Base-by-base conservation (phyloP, 148 eudicot species). In the Rhododendron williamsianum region DNA sequence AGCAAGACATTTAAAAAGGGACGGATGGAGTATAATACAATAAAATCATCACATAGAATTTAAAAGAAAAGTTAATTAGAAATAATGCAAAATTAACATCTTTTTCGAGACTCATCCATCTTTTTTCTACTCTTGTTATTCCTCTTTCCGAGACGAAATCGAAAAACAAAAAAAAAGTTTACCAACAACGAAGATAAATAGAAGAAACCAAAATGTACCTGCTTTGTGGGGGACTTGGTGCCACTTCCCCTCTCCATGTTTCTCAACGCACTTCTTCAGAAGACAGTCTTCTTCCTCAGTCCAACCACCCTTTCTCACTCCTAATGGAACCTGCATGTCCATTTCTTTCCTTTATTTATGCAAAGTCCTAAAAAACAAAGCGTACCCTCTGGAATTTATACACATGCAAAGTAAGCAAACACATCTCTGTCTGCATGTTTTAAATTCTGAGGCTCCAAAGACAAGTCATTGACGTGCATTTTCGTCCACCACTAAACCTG, bases 221-320 rank as follows among this genome's bases (percentile, higher is more conserved):
- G 82, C 45, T 49, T 9, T 49, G 41, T 0, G 13, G 52, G 82
- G 82, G 18, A 51, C 25, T 80, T 48, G 65, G 67, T 80, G 82
- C 82, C 82, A 80, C 2, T 16, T 80, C 36, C 67, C 82, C 12
- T 80, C 82, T 80, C 67, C 67, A 3, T 51, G n/a, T 11, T 80
- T 27, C 38, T 25, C 65, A 15, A 80, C 35, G 82, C 82, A 80
- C 65, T 80, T 80, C 65, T 19, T 80, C 3, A 80, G 82, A 51
- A 80, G 82, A 52, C 0, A 5, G 10, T 80, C 82, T 80, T 80
- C 93, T 84, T 91, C 92, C 6, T 80, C 86, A 18, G 91, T 88
- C 92, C 93, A 91, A 45, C 83, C 69, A 54, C 91, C 93, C 84
- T 90, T 86, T 73, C 85, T 87, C 76, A 89, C 77, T 63, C 82